Percentiles rank a stretch among this genome's conserved stretches.
Conservation (phyloP, 352 stramenopile genomes). For the Phytophthora kernoviae region DNA sequence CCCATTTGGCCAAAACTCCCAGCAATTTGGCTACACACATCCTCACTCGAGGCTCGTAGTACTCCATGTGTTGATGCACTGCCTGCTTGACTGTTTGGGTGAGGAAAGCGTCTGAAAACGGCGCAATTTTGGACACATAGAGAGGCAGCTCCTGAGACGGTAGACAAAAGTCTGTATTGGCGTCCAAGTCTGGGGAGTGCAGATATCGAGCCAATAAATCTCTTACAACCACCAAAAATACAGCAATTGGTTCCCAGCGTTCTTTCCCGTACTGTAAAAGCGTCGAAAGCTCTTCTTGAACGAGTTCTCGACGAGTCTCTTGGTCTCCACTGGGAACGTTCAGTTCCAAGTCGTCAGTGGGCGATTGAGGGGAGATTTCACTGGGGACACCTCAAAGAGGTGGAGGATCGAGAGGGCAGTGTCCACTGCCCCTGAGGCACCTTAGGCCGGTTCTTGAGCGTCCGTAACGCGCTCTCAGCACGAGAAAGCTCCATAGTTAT, state of each 20-base stretch:
- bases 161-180: conserved; percentile 38
- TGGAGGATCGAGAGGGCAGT: conserved; percentile 43
- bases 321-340: conserved; percentile 2
- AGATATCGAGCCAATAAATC: conserved; percentile 51
- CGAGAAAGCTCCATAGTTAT: conserved; percentile 70
- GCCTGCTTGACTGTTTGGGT: conserved; percentile 44
- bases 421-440: conserved; percentile 43
- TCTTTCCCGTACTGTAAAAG: conserved; percentile 60
- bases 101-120: conserved; percentile 52
- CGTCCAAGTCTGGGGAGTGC: conserved; percentile 31
- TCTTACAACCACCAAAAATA: conserved; percentile 61
- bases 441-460: conserved; percentile 76
- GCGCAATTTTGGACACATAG: conserved; percentile 23
- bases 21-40: conserved; percentile 77
- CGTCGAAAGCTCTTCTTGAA: conserved; percentile 58
- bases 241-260: conserved; percentile 78
- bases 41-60: conserved; percentile 86
- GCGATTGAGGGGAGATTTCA: conserved; percentile 10
- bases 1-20: conserved; percentile 64
- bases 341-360: conserved; percentile 5
- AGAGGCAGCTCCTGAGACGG: conserved; percentile 14
- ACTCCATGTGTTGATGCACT: conserved; percentile 72
- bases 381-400: conserved; percentile 19
- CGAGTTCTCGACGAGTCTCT: conserved; percentile 32
- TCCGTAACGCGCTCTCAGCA: conserved; percentile 71